Base-by-base conservation (phyloP, 2,329 filamentous ascomycete genomes). In the Penicillium sp. region DNA sequence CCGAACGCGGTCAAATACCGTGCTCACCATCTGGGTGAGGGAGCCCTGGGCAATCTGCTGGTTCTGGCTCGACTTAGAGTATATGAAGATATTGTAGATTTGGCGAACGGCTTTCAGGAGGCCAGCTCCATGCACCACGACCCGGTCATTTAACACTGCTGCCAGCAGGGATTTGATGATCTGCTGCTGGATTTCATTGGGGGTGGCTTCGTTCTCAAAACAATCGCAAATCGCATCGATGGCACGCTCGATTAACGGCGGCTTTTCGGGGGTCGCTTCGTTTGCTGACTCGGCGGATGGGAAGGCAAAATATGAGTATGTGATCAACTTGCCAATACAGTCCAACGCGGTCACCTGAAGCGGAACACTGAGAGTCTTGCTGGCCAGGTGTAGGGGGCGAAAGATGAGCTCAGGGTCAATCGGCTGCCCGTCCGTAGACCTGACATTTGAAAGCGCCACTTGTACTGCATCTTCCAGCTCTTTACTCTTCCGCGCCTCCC, bases 201-300 rank as follows among this genome's bases (percentile, higher is more conserved):
- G 86, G 0, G 95, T 99, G 1, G 89, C 89, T 76, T 99, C 94
- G 68, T 94, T 93, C 70, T 97, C 92, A 70, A 99, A 99, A 72
- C 94, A 99, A 70, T 97, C 93, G 79, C 94, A 99, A 79, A 99
- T 99, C 33, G 94, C 96, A 74, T 99, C 95, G 67, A 99, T 99
- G 53, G 95, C 94, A 60, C 93, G 85, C 75, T 99, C 95, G 68
- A 99, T 99, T 61, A 99, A 80, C 15, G 93, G 92, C 4, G 88
- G 79, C 38, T 78, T 77, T 51, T 68, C 68, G 39, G 65, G 54
- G 12, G 53, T 53, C 38, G 63, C 31, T n/a, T 67, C 63, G 18
- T 58, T 58, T 33, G 63, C 65, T 31, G 68, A 63, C 34, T 67
- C 68, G 21, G 74, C 74, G 47, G 78, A 79, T 33, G 86, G 83